Conservation (phyloP, 768 basidiomycete genomes). For the Pulveroboletus sp. region DNA sequence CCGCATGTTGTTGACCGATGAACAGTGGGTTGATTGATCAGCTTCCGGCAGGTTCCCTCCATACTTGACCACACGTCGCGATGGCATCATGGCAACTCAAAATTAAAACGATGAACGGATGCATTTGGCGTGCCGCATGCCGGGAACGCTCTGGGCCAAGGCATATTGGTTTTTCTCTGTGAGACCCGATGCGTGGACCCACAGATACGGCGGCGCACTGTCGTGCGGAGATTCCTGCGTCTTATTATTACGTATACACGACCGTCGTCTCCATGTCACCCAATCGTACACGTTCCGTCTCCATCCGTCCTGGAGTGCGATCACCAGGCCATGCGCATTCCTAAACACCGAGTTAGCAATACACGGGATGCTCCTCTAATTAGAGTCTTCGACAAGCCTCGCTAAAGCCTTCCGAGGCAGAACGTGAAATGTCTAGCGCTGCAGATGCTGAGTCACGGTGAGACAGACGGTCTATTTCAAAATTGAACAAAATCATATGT, state of each 20-base stretch:
- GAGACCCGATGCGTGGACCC: not conserved
- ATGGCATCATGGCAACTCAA: slow-evolving; percentile 9
- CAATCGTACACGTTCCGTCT: slow-evolving; percentile 11
- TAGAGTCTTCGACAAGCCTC: too few relatives aligned
- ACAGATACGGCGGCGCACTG: not conserved
- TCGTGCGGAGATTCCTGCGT: not conserved
- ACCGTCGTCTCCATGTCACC: slow-evolving; percentile 20
- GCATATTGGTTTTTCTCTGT: slow-evolving; percentile 1
- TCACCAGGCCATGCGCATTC: not conserved
- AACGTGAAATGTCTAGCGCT: too few relatives aligned
- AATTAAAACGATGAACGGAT: not conserved
- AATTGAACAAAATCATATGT: not conserved
- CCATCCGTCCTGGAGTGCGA: slow-evolving; percentile 9
- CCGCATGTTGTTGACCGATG: not conserved
- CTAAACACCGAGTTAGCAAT: too few relatives aligned
- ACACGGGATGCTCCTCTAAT: too few relatives aligned
- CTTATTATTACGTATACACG: slow-evolving; percentile 3
- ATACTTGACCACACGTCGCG: slow-evolving; percentile 2
- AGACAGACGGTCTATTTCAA: slow-evolving; percentile 19
- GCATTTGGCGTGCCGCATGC: not conserved
- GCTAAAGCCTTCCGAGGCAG: too few relatives aligned
- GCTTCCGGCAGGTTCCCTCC: too few relatives aligned
- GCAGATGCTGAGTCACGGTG: too few relatives aligned
- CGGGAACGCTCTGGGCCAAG: not conserved
- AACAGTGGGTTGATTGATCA: too few relatives aligned